Base-by-base conservation (phyloP, 176 grass and related monocot genomes). In the Oryza brachyantha region DNA sequence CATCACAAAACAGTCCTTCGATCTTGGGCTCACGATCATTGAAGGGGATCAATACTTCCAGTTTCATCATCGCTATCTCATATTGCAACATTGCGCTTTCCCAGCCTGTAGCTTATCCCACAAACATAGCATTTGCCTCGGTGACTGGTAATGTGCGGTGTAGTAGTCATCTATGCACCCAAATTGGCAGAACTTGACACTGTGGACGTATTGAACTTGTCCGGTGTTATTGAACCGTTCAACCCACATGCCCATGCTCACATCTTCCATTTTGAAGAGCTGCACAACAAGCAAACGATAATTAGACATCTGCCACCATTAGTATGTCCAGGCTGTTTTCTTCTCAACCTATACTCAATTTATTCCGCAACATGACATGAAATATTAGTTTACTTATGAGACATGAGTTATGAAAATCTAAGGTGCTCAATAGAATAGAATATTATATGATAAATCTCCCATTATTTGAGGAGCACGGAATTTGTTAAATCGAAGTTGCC, bases 171-270 rank as follows among this genome's bases (percentile, higher is more conserved):
- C 89, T 81, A 97, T 94, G 89, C 94, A 97, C 46, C 94, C 94
- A 35, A 90, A 94, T 50, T 94, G 91, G 73, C 94, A 97, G 60
- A 97, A 97, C 64, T 73, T 94, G 77, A 91, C 13, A 17, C 68
- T 92, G 36, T 97, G 94, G 24, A 92, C 45, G 9, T 92, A 97
- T 86, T 86, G 78, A 42, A 97, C 91, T 11, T 59, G 52, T 55
- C 64, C 73, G 6, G 87, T 82, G 38, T 43, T 85, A 64, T 94
- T 94, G 81, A 97, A 94, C 76, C 83, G 87, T 60, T 92, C 91
- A 1, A 97, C 91, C 94, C 94, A 97, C 94, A 97, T 97, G 67
- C 94, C 94, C 91, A 97, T 97, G 88, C 94, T 93, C 91, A 97
- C 94, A 39, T 97, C 94, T 73, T 97, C 94, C 94, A 97, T 97